Percentiles rank a stretch among this genome's conserved stretches.
These are phyloP conservation scores for Fusarium torreyae DNA, from an alignment of 2,329 filamentous ascomycete species.

Conservation along the genomic window DNA sequence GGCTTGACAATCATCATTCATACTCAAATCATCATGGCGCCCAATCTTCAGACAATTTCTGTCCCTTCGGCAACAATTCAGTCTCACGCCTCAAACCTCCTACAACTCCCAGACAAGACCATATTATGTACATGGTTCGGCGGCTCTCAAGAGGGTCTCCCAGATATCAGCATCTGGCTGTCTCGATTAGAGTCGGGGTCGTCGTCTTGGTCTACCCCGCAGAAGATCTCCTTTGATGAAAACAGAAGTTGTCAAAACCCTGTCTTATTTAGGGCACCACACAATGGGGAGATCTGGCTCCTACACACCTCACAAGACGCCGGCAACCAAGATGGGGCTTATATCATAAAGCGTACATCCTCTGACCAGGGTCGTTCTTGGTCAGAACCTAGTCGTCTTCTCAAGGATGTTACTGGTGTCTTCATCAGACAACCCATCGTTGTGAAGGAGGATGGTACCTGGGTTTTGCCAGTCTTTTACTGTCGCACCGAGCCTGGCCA, in stretches of 20 bases:
- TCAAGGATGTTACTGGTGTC: slow-evolving; percentile 54
- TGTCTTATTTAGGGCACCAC: slow-evolving; percentile 57
- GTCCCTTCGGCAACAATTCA: slow-evolving; percentile 60
- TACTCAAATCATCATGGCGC: slow-evolving; percentile 1
- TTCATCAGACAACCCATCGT: slow-evolving; percentile 61
- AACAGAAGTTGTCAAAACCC: slow-evolving; percentile 63
- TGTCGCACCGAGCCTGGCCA: slow-evolving; percentile 58
- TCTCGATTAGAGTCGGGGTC: slow-evolving; percentile 54
- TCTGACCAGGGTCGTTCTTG: slow-evolving; percentile 56
- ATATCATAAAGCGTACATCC: slow-evolving; percentile 57
- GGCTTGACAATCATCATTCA: neutral
- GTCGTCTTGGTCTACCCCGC: slow-evolving; percentile 52
- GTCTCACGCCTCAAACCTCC: slow-evolving; percentile 62
- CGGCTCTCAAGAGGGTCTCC: slow-evolving; percentile 61
- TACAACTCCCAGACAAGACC: slow-evolving; percentile 58
- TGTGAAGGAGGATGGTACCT: slow-evolving; percentile 55
- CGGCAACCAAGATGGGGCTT: slow-evolving; percentile 61
- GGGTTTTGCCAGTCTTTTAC: slow-evolving; percentile 61
- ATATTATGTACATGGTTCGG: slow-evolving; percentile 63
- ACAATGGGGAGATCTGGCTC: slow-evolving; percentile 56
- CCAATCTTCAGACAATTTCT: slow-evolving; percentile 27
- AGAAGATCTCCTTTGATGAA: slow-evolving; percentile 57
- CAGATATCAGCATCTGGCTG: slow-evolving; percentile 61
- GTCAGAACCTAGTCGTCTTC: slow-evolving; percentile 53
- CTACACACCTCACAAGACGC: slow-evolving; percentile 62